Base-by-base conservation (phyloP, 2,329 filamentous ascomycete species). In the Stagonosporopsis rhizophila region DNA sequence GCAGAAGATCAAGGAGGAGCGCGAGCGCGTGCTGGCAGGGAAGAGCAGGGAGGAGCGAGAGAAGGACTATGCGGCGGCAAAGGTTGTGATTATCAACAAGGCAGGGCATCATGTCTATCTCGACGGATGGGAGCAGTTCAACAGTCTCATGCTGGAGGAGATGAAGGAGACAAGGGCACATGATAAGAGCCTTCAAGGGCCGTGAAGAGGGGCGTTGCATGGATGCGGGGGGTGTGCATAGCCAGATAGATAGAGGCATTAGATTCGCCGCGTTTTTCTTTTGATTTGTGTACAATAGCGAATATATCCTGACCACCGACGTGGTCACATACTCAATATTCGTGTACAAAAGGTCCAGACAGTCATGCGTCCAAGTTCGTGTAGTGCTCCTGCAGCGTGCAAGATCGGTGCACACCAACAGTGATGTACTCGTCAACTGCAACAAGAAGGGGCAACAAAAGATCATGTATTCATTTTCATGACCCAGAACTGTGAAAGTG, bases 1-100 rank as follows among this genome's bases (percentile, higher is more conserved):
- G 70, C 86, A 93, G 76, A 92, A 89, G 74, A 83, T 98, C 12
- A 88, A 91, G 58, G 82, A 88, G 55, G 87, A 89, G 60, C 85
- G 84, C 61, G 77, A 78, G 23, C 84, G 85, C 45, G 81, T 84
- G 0, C 78, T 96, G 3, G 77, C 82, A 12, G 76, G 83, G 20
- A 89, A 84, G 7, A 88, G 84, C 0, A 80, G 83, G 1, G 89
- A 92, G 54, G 90, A 96, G 75, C 85, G 82, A 74, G 78, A 80
- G 56, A 79, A 78, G 3, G 94, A 97, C 71, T 90, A 91, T 52
- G 93, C 94, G 4, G 87, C 86, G 38, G 90, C 89, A 8, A 95
- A 90, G 77, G 93, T 98, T 0, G 76, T 94, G 5, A 82, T 97
- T 28, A 88, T 99, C 45, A 80, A 82, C 57, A 84, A 85, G 40